Evolutionary conservation across 371 early-diverging fungal species (phyloP).

Genomic region (Vairimorpha ceranae): DNA sequence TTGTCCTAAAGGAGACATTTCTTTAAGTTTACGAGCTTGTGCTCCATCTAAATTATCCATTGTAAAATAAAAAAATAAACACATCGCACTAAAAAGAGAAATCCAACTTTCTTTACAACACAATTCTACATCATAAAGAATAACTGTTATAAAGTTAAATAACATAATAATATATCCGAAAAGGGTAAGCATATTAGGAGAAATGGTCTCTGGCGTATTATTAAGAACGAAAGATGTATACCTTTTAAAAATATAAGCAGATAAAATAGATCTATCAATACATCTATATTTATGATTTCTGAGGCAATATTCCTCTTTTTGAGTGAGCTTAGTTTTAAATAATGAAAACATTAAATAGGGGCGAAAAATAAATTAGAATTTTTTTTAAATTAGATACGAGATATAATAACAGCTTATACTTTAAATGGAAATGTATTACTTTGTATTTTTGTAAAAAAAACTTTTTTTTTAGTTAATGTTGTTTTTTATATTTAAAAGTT

Average conservation of each 20-base stretch:
- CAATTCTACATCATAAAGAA: conserved; percentile 68
- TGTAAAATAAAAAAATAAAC: conserved; percentile 82
- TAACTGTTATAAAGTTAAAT: conserved; percentile 55
- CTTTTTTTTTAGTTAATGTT: too few species aligned
- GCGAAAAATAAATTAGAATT: too few species aligned
- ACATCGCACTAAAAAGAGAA: conserved; percentile 69
- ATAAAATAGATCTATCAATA: conserved; percentile 73
- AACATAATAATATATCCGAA: conserved; percentile 68
- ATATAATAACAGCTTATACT: too few species aligned
- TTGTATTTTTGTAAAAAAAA: too few species aligned
- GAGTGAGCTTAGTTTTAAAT: neutral
- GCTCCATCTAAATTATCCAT: conserved; percentile 94
- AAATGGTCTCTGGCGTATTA: conserved; percentile 78
- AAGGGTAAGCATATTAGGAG: conserved; percentile 89
- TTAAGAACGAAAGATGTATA: conserved; percentile 80
- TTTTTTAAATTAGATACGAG: too few species aligned
- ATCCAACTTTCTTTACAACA: conserved; percentile 74
- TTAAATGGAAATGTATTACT: too few species aligned
- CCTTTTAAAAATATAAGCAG: conserved; percentile 71
- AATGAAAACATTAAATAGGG: neutral
- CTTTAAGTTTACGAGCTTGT: conserved; percentile 84
- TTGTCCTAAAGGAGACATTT: conserved; percentile 84
- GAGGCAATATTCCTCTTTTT: conserved; percentile 64
- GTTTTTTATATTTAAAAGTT: too few species aligned
- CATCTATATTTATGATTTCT: conserved; percentile 72